Evolutionary conservation across 495 filamentous ascomycete species (phyloP).

Genomic region (Pyrenula aspistea): DNA sequence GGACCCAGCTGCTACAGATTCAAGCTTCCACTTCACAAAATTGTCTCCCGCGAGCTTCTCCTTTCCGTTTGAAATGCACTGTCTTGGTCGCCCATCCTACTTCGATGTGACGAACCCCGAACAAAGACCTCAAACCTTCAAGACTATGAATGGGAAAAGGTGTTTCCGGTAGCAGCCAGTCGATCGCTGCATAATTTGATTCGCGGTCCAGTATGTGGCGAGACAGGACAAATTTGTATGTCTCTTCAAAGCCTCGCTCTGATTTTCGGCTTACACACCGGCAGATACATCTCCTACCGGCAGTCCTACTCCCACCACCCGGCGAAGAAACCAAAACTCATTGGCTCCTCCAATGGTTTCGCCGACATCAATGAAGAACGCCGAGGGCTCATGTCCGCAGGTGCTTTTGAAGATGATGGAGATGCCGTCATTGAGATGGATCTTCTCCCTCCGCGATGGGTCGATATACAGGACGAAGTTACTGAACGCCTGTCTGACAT

Average conservation of each 20-base stretch:
- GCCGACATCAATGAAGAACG: conserved; percentile 63
- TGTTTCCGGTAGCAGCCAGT: background rate
- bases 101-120: too few relatives aligned
- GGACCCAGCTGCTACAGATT: background rate
- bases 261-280: conserved; percentile 8
- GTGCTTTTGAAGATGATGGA: conserved; percentile 72
- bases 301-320: conserved; percentile 96
- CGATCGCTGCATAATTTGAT: background rate
- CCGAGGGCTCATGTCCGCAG: conserved; percentile 71
- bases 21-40: background rate
- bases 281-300: conserved; percentile 94
- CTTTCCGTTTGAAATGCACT: too few relatives aligned
- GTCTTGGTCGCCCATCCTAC: too few relatives aligned
- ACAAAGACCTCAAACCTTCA: too few relatives aligned
- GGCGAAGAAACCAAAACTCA: conserved; percentile 66
- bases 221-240: conserved; percentile 95
- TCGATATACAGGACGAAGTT: conserved; percentile 90
- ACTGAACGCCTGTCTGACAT: conserved; percentile 71
- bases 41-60: background rate
- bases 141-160: background rate
- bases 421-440: conserved; percentile 99
- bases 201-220: conserved; percentile 66
- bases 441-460: conserved; percentile 86
- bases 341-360: conserved; percentile 59
- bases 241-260: conserved; percentile 7